Evolutionary conservation across 352 stramenopile species (phyloP), one percentile per base, ranked within the genome.

Genomic region (Phytophthora sansomeana): DNA sequence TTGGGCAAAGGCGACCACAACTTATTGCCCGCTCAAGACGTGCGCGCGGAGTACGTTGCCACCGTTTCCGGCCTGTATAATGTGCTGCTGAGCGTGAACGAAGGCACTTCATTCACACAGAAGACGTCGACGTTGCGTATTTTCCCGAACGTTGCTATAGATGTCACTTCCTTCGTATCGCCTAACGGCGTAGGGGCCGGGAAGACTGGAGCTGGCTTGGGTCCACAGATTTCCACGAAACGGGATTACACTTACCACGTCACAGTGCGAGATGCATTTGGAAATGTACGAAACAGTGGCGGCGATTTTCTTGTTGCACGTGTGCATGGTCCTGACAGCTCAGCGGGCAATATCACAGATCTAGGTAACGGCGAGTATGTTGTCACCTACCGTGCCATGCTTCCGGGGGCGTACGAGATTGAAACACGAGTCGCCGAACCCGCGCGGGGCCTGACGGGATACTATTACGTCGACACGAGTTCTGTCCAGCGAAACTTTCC

Each of bases 321-420:
- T 8, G 43, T 87, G 5, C 42, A 63, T 10, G 80, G 77, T 8
- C 73, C 75, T 6, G 67, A 72, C 10, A 63, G 50, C 29, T 68
- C 78, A n/a, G 51, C 47, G 8, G 61, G 49, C 4, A 72, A 50
- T 6, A 57, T 88, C 16, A 66, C 63, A 3, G 72, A 88, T 43
- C 50, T 81, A 30, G 30, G 26, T 6, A 83, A 81, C 6, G 78
- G 78, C 4, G 62, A 75, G 11, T 90, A 89, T 50, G 36, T 71
- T 21, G 75, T 85, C 16, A 64, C 54, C 7, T 88, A 87, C 33
- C 33, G 53, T 14, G 63, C 74, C 16, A 53, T 56, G 7, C 52
- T 74, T 21, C 55, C 69, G 26, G 77, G 80, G 0, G 8, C 61
- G 2, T 89, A 87, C 56, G 72, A 91, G 48, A 75, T 85, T 35